Base-by-base conservation (phyloP, 257 asterid genomes). In the Capsicum chinense region DNA sequence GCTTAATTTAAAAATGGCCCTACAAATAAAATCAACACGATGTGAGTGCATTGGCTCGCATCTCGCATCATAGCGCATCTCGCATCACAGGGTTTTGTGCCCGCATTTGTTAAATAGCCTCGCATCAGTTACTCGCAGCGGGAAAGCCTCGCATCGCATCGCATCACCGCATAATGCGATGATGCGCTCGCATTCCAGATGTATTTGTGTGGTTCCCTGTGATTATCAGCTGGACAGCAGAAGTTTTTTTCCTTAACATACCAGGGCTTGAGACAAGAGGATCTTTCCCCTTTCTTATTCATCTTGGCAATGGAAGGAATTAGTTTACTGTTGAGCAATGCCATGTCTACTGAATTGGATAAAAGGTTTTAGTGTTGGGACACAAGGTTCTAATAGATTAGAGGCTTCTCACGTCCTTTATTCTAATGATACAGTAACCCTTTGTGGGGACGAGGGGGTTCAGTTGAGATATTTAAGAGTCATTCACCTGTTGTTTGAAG, bases 341-440 rank as follows among this genome's bases (percentile, higher is more conserved):
- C 19, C 74, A 35, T 67, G 74, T 67, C 48, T 67, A 2, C 35
- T 35, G 48, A 67, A 35, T 67, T 35, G 74, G 19, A 67, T 33
- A 67, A 67, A 33, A 67, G 1, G 74, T 35, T 67, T 67, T 67
- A 35, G 6, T 13, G 50, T 67, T 67, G 74, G 12, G 74, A 67
- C 74, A 14, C 10, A 35, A 6, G 73, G 12, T 67, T 14, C 50
- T 67, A 67, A 67, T 67, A 35, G 48, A 3, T 67, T 14, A 11
- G 74, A 67, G 42, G 50, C n/a, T 67, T 67, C 74, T 67, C 74
- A 35, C 19, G 14, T 67, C 74, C 50, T 67, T 35, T 67, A 14
- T 67, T 10, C 19, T 67, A 67, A 67, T 0, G 5, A 67, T 67
- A 35, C n/a, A 66, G 12, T 67, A 13, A 13, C 35, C 48, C 74